Percentiles rank a stretch among this genome's conserved stretches.
Conservation (phyloP, 2,329 filamentous ascomycete genomes). For the Scortechinia acanthostroma region DNA sequence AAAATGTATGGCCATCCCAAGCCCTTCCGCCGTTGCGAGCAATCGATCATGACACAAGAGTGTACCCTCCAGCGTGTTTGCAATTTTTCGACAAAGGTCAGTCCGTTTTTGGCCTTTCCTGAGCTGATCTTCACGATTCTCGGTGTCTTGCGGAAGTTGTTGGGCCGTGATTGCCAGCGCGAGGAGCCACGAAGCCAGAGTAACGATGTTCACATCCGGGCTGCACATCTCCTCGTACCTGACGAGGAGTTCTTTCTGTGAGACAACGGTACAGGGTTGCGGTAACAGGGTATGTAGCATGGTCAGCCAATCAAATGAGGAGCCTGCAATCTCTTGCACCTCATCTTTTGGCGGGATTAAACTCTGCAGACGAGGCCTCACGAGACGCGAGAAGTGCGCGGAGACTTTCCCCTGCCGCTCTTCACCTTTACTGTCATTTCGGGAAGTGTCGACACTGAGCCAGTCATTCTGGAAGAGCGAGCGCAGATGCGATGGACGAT, state of each 20-base stretch:
- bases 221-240: constrained; percentile 12
- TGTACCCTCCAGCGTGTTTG: constrained; percentile 13
- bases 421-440: constrained; percentile 3
- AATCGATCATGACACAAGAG: constrained; percentile 18
- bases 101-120: constrained; percentile 2
- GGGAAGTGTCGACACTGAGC: constrained; percentile 11
- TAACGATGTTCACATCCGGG: constrained; percentile 11
- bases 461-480: constrained; percentile 18
- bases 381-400: constrained; percentile 5
- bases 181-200: constrained; percentile 14
- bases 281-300: constrained; percentile 14
- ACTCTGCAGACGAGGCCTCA: constrained; percentile 7
- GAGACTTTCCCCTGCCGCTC: constrained; percentile 5
- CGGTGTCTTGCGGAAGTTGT: constrained; percentile 11
- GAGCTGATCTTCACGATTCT: constrained; percentile 1
- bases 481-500: constrained; percentile 14
- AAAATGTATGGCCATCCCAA: constrained; percentile 20
- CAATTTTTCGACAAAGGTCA: constrained; percentile 12
- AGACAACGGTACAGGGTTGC: constrained; percentile 8
- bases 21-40: constrained; percentile 17
- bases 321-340: constrained; percentile 9
- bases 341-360: constrained; percentile 14
- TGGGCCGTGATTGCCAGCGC: constrained; percentile 16
- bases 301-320: constrained; percentile 14
- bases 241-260: constrained; percentile 11